Evolutionary conservation across 2,329 filamentous ascomycete species (phyloP), one percentile per base, ranked within the genome.

Genomic region (Apiospora phragmitis): DNA sequence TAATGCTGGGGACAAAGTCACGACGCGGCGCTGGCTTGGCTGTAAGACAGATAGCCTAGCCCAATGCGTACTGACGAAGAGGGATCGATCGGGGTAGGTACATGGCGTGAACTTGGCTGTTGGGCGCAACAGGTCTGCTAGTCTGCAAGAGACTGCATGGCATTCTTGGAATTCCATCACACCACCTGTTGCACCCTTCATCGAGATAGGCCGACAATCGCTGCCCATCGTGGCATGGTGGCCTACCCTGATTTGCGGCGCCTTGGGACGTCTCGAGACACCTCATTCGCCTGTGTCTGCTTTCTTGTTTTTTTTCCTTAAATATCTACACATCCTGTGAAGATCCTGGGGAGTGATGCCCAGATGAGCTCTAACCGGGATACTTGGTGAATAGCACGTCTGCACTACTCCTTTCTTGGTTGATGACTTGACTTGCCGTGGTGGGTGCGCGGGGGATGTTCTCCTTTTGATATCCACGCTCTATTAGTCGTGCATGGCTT

Each of bases 121-220:
- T 59, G 29, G 51, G 6, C 16, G 32, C 32, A 9, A 24, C 18
- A 62, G 55, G 55, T 24, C 55, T 38, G 55, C 29, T 12, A 38
- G 29, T 35, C 32, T 62, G 32, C 9, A 35, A 62, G 55, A 62
- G 55, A 38, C 32, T 35, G 32, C 32, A 62, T 62, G 55, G 55
- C 55, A 62, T 62, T 62, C 55, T 62, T 29, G 32, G n/a, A 62
- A 62, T 62, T 62, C 55, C 32, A 62, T 62, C 55, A 62, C 55
- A 32, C 55, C 32, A 62, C n/a, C 47, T 49, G 47, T 24, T 14
- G 47, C 47, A 49, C 55, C 55, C 55, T 62, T 62, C 55, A 62
- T 62, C 55, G 55, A 62, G 55, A 62, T 62, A 62, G 55, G 18
- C 32, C 55, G 32, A 62, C 55, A 62, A 62, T 62, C 55, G 32